Base-by-base conservation (phyloP, 371 early-diverging fungal species). In the Capniomyces stellatus region DNA sequence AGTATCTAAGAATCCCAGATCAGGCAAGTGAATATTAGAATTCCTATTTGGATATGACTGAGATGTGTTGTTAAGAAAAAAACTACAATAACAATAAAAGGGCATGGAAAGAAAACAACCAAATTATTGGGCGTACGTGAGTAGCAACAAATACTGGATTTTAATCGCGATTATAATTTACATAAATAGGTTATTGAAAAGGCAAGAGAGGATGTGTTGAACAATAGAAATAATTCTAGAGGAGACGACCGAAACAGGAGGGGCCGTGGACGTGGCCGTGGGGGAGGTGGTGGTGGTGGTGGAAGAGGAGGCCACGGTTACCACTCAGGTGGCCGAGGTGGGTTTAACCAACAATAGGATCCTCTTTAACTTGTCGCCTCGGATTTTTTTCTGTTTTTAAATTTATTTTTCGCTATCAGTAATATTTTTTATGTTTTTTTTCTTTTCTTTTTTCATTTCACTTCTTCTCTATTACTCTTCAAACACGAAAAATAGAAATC, bases 1-100 rank as follows among this genome's bases (percentile, higher is more conserved):
- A 93, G 72, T 92, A 90, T 64, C 72, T 96, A 58, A 83, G 92
- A 48, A 78, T 96, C 21, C 94, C 90, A 31, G 56, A 56, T 52
- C 55, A 58, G 39, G 60, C 56, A 69, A 57, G 56, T 40, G n/a
- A n/a, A n/a, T n/a, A n/a, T n/a, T n/a, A n/a, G n/a, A n/a, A n/a
- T n/a, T n/a, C n/a, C n/a, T n/a, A n/a, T n/a, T n/a, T n/a, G n/a
- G n/a, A n/a, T n/a, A n/a, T n/a, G n/a, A n/a, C n/a, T n/a, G n/a
- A n/a, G n/a, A n/a, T n/a, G n/a, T n/a, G n/a, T n/a, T n/a, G n/a
- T n/a, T n/a, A n/a, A n/a, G n/a, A n/a, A n/a, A n/a, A n/a, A n/a
- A n/a, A n/a, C n/a, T n/a, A n/a, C n/a, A n/a, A n/a, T n/a, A n/a
- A n/a, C n/a, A n/a, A n/a, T n/a, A n/a, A n/a, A n/a, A n/a, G n/a